Evolutionary conservation across 2,329 filamentous ascomycete genomes (phyloP).

Genomic region (Simplicillium aogashimaense): DNA sequence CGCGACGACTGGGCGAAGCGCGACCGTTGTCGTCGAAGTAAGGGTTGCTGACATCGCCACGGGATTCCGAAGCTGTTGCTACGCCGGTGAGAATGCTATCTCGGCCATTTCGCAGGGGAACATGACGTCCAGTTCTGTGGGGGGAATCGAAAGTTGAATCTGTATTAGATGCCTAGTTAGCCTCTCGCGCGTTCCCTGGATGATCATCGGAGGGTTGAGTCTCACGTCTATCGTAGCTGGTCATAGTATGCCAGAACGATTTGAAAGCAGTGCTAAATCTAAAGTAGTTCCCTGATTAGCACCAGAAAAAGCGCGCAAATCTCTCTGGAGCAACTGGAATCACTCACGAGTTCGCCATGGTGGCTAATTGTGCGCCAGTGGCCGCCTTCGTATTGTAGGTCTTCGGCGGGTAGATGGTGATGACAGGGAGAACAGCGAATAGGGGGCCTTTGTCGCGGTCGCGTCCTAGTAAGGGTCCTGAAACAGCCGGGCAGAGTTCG

Average conservation of each 20-base stretch:
- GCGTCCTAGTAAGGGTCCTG: neutral
- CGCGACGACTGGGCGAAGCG: conserved; percentile 37
- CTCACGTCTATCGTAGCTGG: conserved; percentile 60
- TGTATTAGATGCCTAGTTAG: conserved; percentile 26
- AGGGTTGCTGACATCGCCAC: conserved; percentile 68
- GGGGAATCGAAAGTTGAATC: conserved; percentile 92
- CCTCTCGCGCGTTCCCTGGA: too few species aligned
- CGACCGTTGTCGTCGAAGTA: conserved; percentile 64
- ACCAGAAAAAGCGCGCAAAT: conserved; percentile 2
- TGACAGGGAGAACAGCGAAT: neutral
- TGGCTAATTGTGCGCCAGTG: too few species aligned
- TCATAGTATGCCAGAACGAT: conserved; percentile 92
- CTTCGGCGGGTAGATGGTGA: neutral
- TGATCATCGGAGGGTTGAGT: conserved; percentile 7
- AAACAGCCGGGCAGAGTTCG: too few species aligned
- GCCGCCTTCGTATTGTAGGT: too few species aligned
- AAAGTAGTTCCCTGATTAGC: conserved; percentile 10
- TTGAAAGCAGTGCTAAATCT: conserved; percentile 67
- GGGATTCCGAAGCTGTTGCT: conserved; percentile 81
- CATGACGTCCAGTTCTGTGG: conserved; percentile 81
- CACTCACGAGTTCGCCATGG: conserved; percentile 6
- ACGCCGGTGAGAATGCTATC: conserved; percentile 79
- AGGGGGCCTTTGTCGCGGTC: conserved; percentile 6
- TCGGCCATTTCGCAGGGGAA: conserved; percentile 74
- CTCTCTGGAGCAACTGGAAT: neutral